phyloP scores from a whole-genome alignment of 495 filamentous ascomycete species.

The Aspergillus hancockii region DNA sequence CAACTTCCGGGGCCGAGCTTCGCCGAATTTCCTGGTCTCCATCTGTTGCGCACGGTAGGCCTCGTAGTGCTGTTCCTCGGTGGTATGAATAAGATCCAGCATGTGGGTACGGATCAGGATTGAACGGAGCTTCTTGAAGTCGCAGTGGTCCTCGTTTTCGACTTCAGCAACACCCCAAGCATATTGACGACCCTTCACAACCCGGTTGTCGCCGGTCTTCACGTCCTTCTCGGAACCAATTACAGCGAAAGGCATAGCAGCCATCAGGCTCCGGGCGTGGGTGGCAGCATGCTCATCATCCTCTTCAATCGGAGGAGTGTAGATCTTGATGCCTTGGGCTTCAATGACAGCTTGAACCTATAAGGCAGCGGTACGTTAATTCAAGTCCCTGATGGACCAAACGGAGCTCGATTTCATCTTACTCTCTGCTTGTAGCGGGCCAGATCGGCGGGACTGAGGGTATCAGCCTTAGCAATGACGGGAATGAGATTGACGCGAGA shows the following conservation, averaged over 20 bases:
- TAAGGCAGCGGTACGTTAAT: not conserved
- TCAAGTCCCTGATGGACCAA: not conserved
- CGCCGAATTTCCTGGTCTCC: constrained; percentile 99
- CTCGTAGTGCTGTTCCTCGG: constrained; percentile 98
- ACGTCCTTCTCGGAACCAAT: constrained; percentile 99
- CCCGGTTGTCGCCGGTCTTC: constrained; percentile 90
- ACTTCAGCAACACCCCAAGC: constrained; percentile 99
- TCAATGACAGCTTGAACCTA: constrained; percentile 95
- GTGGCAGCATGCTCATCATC: constrained; percentile 94
- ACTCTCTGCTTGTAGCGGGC: constrained; percentile 93
- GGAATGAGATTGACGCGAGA: constrained; percentile 97
- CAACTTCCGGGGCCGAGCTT: constrained; percentile 93
- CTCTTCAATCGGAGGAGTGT: constrained; percentile 94
- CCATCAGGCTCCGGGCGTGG: constrained; percentile 90
- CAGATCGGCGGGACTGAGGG: constrained; percentile 87
- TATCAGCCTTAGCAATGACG: constrained; percentile 97
- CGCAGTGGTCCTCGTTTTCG: constrained; percentile 99
- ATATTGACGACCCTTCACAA: constrained; percentile 98
- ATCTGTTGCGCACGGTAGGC: constrained; percentile 98
- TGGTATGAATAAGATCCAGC: constrained; percentile 99
- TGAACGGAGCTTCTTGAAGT: constrained; percentile 99
- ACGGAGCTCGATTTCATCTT: constrained; percentile 25
- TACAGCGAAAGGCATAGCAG: constrained; percentile 97
- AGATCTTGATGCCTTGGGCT: constrained; percentile 99
- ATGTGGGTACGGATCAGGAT: constrained; percentile 99